Conservation (phyloP, 208 protist species). For the Endotrypanum monterogeii region DNA sequence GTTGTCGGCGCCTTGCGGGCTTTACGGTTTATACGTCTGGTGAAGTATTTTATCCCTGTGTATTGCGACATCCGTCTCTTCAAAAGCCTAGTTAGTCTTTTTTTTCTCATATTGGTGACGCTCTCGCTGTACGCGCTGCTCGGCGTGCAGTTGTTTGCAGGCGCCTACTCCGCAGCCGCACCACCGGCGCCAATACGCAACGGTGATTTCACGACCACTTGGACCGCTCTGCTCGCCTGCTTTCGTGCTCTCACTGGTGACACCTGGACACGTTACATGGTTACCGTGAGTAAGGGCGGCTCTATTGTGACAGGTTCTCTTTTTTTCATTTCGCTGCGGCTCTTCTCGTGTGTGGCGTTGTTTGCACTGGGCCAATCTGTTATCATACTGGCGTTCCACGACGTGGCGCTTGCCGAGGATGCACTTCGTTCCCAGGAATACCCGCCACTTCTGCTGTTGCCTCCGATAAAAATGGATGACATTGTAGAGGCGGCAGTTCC, state of each 20-base stretch:
- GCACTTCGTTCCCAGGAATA: conserved; percentile 6
- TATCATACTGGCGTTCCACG: conserved; percentile 21
- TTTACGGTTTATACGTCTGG: conserved; percentile 38
- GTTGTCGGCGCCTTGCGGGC: conserved; percentile 45
- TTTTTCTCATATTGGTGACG: conserved; percentile 22
- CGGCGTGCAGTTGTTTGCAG: conserved; percentile 63
- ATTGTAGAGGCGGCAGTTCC: neutral
- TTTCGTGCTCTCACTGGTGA: conserved; percentile 57
- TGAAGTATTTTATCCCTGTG: conserved; percentile 29
- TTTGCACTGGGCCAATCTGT: conserved; percentile 27
- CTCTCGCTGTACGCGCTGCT: conserved; percentile 55
- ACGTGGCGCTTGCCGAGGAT: conserved; percentile 15
- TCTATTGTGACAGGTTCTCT: conserved; percentile 38
- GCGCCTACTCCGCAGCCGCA: conserved; percentile 7
- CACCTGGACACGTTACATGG: conserved; percentile 43
- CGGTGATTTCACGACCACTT: conserved; percentile 54
- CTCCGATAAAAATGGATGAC: conserved; percentile 4
- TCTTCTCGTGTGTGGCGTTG: conserved; percentile 16
- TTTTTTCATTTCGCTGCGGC: conserved; percentile 40
- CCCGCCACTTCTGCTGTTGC: conserved; percentile 28
- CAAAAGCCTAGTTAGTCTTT: conserved; percentile 23
- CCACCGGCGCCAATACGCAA: conserved; percentile 10
- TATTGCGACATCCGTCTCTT: conserved; percentile 15
- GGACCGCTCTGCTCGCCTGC: conserved; percentile 43
- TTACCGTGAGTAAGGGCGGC: conserved; percentile 21